phyloP scores from a whole-genome alignment of 1,284 basidiomycete genomes.

The Ceratobasidium sp. region DNA sequence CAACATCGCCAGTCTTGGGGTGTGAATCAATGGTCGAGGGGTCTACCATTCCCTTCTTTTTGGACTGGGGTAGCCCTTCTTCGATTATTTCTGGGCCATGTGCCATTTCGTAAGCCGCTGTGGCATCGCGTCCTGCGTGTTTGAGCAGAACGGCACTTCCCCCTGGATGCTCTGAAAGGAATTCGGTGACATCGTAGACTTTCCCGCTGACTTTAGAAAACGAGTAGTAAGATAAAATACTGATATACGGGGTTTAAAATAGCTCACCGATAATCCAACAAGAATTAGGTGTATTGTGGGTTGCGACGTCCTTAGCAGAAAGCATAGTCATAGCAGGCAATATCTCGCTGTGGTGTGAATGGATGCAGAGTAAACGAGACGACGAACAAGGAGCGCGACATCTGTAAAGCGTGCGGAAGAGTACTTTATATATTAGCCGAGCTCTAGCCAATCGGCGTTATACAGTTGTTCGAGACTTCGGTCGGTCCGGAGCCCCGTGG shows the following conservation, averaged over 20 bases:
- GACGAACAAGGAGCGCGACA: too few species aligned
- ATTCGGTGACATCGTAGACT: slow-evolving; percentile 50
- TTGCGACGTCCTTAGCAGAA: slow-evolving; percentile 39
- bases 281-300: slow-evolving; percentile 50
- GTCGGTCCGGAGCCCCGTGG: slow-evolving; percentile 31
- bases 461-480: slow-evolving; percentile 27
- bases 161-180: slow-evolving; percentile 54
- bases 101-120: slow-evolving; percentile 70
- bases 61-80: slow-evolving; percentile 68
- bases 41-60: slow-evolving; percentile 75
- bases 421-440: neutral
- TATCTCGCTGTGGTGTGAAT: neutral
- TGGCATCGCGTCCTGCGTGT: slow-evolving; percentile 53
- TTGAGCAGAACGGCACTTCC: slow-evolving; percentile 53
- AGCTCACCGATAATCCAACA: slow-evolving; percentile 52
- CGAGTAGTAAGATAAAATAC: neutral
- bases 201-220: slow-evolving; percentile 36
- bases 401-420: too few species aligned
- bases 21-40: slow-evolving; percentile 56
- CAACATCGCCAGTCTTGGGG: slow-evolving; percentile 53
- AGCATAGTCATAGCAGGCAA: neutral
- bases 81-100: slow-evolving; percentile 75
- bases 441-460: slow-evolving; percentile 7
- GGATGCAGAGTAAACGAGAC: neutral
- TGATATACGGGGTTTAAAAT: neutral